Conservation (phyloP, 805 yeast species). For the Candida gorgasii region DNA sequence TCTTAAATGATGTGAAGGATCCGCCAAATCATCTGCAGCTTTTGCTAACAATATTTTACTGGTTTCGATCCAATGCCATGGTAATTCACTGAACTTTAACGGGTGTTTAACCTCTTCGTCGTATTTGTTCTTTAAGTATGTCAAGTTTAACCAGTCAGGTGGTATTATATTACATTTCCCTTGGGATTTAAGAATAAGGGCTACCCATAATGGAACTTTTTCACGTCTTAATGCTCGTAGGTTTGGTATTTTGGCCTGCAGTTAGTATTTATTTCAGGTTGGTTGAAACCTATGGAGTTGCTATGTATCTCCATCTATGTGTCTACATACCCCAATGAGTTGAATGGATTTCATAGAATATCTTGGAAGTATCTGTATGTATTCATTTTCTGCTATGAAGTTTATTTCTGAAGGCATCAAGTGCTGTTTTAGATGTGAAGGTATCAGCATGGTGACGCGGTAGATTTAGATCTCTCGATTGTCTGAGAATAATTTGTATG, state of each 20-base stretch:
- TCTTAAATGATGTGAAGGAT: conserved; percentile 69
- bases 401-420: conserved; percentile 77
- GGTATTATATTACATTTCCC: conserved; percentile 82
- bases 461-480: background rate
- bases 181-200: conserved; percentile 78
- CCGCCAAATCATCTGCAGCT: conserved; percentile 79
- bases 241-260: conserved; percentile 48
- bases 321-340: conserved; percentile 54
- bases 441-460: conserved; percentile 56
- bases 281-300: too few species aligned
- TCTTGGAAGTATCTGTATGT: conserved; percentile 74
- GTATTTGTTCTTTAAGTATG: conserved; percentile 53
- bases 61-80: conserved; percentile 87
- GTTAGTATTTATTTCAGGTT: conserved; percentile 26
- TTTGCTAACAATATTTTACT: conserved; percentile 65
- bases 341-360: conserved; percentile 65
- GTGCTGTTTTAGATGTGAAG: conserved; percentile 51
- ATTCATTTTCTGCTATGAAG: conserved; percentile 82
- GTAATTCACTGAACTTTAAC: conserved; percentile 66
- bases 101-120: conserved; percentile 65
- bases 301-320: too few species aligned
- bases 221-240: conserved; percentile 68
- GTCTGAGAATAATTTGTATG: too few species aligned
- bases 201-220: conserved; percentile 84
- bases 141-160: conserved; percentile 77